A percentile compares a stretch with the other conserved stretches of the same genome.
These are phyloP conservation scores for Cylindrodendrum hubeiense DNA, from an alignment of 2,329 filamentous ascomycete genomes.

Conservation along the genomic window DNA sequence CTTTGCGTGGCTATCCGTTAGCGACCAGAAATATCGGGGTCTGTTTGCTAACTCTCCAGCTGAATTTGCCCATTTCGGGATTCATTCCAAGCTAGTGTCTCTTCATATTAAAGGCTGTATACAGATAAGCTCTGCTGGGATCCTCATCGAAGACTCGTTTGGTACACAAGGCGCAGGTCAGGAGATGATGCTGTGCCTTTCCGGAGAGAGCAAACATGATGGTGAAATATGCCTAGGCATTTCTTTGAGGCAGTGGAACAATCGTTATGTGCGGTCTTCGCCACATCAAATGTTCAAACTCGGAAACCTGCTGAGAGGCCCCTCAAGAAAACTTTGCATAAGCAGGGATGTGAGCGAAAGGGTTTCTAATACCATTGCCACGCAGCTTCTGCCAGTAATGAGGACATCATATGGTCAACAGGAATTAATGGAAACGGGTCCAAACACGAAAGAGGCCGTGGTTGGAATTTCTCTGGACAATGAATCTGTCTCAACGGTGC, in stretches of 20 bases:
- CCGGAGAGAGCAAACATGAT: background rate
- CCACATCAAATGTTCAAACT: background rate
- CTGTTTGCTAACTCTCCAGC: background rate
- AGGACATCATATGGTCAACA: no score
- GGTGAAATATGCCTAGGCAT: background rate
- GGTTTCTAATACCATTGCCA: background rate
- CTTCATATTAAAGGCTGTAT: background rate
- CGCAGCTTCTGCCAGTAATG: background rate
- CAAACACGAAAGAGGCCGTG: background rate
- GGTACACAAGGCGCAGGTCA: background rate
- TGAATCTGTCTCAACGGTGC: background rate
- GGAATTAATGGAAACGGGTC: background rate
- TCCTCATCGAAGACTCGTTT: background rate
- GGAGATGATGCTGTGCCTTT: background rate
- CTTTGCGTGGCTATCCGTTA: background rate
- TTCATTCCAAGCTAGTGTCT: no score
- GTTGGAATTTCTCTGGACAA: background rate
- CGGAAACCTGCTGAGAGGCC: background rate
- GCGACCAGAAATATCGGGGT: background rate
- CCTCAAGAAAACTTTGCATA: background rate
- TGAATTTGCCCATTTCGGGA: background rate
- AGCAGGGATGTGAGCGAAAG: background rate
- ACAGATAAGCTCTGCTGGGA: background rate
- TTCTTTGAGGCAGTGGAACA: background rate
- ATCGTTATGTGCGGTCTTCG: conserved; percentile 1